phyloP scores from a whole-genome alignment of 805 yeast species.

The Yamadazyma olivae region DNA sequence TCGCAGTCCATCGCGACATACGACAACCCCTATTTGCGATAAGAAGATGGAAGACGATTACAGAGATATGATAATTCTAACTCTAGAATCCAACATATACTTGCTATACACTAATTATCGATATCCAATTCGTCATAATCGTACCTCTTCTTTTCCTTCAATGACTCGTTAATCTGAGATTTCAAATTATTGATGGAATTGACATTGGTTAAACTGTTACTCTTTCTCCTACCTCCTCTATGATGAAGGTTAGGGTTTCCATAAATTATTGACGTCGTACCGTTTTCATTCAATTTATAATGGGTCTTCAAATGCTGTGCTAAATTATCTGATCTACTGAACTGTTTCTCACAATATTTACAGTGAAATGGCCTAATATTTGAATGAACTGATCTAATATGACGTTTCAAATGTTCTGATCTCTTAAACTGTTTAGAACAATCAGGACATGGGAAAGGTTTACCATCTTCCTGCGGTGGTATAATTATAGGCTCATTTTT shows the following conservation, averaged over 20 bases:
- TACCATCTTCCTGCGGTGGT: conserved; percentile 15
- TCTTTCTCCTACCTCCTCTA: conserved; percentile 37
- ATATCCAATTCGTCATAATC: no score
- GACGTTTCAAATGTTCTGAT: conserved; percentile 42
- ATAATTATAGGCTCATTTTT: conserved; percentile 9
- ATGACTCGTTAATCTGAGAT: background rate
- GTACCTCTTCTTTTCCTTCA: background rate
- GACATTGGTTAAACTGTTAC: background rate
- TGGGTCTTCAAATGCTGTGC: conserved; percentile 46
- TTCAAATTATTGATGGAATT: background rate
- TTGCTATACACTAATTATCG: no score
- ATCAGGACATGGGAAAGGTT: conserved; percentile 39
- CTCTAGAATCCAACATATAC: no score
- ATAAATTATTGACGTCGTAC: conserved; percentile 26
- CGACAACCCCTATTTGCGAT: no score
- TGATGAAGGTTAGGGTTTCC: conserved; percentile 21
- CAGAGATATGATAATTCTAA: no score
- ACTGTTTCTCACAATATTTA: conserved; percentile 43
- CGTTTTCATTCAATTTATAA: conserved; percentile 29
- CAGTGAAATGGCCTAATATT: conserved; percentile 44
- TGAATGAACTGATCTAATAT: conserved; percentile 42
- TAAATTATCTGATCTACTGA: conserved; percentile 40
- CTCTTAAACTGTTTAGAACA: conserved; percentile 43
- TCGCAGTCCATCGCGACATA: no score
- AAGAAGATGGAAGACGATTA: no score